Percentiles rank a stretch among this genome's conserved stretches.
Conservation (phyloP, 768 basidiomycete genomes). For the Tremella mesenterica region DNA sequence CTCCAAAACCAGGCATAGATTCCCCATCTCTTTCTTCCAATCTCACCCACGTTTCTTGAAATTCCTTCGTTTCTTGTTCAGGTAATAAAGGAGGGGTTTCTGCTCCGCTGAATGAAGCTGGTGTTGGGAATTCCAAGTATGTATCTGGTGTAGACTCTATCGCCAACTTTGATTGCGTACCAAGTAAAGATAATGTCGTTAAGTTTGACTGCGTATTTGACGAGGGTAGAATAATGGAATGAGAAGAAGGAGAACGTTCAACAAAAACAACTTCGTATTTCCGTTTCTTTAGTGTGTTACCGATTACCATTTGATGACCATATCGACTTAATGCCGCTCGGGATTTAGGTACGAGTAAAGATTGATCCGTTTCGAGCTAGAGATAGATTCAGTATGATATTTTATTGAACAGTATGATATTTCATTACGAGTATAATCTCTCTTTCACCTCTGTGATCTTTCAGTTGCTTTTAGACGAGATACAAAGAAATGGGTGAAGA, state of each 20-base stretch:
- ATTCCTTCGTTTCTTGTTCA: constrained; percentile 10
- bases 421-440: too few relatives aligned
- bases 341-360: constrained; percentile 82
- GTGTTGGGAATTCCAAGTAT: too few relatives aligned
- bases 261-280: constrained; percentile 92
- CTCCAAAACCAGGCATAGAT: constrained; percentile 22
- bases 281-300: constrained; percentile 83
- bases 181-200: constrained; percentile 36
- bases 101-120: constrained; percentile 6
- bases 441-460: too few relatives aligned
- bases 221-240: too few relatives aligned
- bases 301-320: constrained; percentile 94
- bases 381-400: too few relatives aligned
- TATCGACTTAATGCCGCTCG: constrained; percentile 79
- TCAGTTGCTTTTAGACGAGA: too few relatives aligned
- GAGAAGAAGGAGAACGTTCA: too few relatives aligned
- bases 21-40: constrained; percentile 25
- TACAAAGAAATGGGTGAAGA: too few relatives aligned
- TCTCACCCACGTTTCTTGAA: constrained; percentile 43
- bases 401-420: background rate
- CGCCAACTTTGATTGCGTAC: constrained; percentile 2
- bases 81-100: constrained; percentile 20
- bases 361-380: constrained; percentile 84
- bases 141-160: background rate
- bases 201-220: too few relatives aligned